Base-by-base conservation (phyloP, 202 grass and related monocot species). In the Saccharum hybrid region DNA sequence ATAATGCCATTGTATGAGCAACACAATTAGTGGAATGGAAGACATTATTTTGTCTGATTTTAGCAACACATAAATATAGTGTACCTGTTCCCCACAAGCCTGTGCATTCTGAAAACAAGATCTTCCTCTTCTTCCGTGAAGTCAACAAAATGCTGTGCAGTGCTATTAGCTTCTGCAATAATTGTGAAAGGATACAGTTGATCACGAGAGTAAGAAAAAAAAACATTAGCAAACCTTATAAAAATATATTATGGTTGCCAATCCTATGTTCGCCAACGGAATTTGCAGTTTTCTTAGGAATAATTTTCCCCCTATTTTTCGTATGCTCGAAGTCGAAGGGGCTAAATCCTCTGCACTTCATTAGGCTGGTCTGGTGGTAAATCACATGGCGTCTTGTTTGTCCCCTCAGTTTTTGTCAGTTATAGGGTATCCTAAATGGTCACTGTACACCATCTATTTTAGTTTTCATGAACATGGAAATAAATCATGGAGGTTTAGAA, bases 81-180 rank as follows among this genome's bases (percentile, higher is more conserved):
- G 33, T 75, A 88, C 90, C 86, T 91, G 74, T 83, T 85, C 63
- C 82, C 68, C 4, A 91, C 90, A 84, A 91, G 86, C 15, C 63
- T 86, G 74, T 91, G 67, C 78, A 91, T 88, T 83, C 90, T 88
- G 51, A 64, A 76, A 75, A 86, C 68, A 6, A 91, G 86, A 73
- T 91, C 90, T 85, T 88, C 82, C 79, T 91, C 86, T 60, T 10
- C 78, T 79, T 91, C 90, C 39, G 82, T 69, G 82, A 88, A 84
- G 62, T 82, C 74, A 71, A 76, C 37, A 82, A 86, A 83, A 37
- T 79, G 64, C n/a, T 82, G 21, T 71, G 68, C 34, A 30, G 72
- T 75, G 73, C 51, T 82, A 31, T 72, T 56, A 57, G 63, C 78
- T 75, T 82, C 89, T 91, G 86, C 36, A 63, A 61, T 56, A 42